Percentiles rank a stretch among this genome's conserved stretches.
Evolutionary conservation across 139 green algal genomes (phyloP).

Genomic region (Chlorella sorokiniana): DNA sequence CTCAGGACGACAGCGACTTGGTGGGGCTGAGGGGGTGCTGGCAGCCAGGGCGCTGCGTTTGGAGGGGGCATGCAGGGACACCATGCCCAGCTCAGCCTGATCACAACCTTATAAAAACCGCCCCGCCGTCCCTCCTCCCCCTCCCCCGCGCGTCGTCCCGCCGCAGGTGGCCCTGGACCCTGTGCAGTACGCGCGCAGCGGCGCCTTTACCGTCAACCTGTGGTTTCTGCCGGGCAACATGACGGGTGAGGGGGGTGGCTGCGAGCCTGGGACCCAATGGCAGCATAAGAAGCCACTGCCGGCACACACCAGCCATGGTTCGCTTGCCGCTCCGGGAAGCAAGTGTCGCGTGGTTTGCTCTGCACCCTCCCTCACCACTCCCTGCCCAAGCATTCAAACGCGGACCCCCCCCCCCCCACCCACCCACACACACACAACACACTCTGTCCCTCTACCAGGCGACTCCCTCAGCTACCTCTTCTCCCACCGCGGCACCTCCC

Average conservation of each 20-base stretch:
- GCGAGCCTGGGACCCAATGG: no score
- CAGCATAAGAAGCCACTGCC: no score
- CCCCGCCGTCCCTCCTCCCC: no score
- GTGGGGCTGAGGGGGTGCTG: background rate
- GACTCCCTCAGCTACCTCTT: conserved; percentile 63
- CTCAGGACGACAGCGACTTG: conserved; percentile 5
- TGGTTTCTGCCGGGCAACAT: conserved; percentile 56
- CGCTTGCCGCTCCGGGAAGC: no score
- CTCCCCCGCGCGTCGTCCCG: no score
- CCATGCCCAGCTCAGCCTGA: no score
- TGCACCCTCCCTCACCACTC: no score
- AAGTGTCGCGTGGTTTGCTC: no score
- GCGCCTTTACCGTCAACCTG: conserved; percentile 65
- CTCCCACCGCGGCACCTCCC: conserved; percentile 31
- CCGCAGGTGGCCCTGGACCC: conserved; percentile 35
- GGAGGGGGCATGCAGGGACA: background rate
- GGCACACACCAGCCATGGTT: background rate
- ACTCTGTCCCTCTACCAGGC: background rate
- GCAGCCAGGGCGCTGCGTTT: background rate
- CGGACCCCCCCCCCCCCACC: no score
- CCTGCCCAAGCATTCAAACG: no score
- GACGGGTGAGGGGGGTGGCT: background rate
- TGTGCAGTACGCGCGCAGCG: conserved; percentile 45
- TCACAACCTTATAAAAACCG: no score
- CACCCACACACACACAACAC: no score